Base-by-base conservation (phyloP, 108 stramenopile genomes). In the Chaetoceros muelleri region DNA sequence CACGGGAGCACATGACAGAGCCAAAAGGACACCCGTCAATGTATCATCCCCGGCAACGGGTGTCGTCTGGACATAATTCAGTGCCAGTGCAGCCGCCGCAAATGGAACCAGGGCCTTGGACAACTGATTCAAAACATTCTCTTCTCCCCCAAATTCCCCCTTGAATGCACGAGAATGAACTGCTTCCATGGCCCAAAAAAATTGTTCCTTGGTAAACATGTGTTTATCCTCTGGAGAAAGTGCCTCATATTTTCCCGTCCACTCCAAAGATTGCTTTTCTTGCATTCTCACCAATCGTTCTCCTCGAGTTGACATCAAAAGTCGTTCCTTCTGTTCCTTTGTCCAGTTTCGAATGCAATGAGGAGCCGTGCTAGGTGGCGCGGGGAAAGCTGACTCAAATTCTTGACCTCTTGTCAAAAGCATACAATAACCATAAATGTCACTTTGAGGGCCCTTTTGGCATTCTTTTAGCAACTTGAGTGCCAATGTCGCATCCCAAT, bases 141-240 rank as follows among this genome's bases (percentile, higher is more conserved):
- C 56, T 25, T 56, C 58, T 48, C 59, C 66, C 24, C 70, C 74
- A 55, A 72, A 79, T 48, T 69, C 70, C 25, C 82, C 82, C 26
- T 75, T 52, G 59, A 87, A 87, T 23, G 82, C 80, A 28, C 86
- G 65, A 21, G 80, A 81, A 65, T 87, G 80, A 8, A 87, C 86
- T 21, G 75, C 86, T 55, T 87, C 86, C 86, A 87, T 84, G 47
- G 78, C 72, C 86, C 86, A 87, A 55, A 60, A 46, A 57, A 87
- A 87, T 49, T 82, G 60, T 48, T 84, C 76, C 61, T 61, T 75
- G 0, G 76, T 67, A 63, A 84, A 40, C 13, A 13, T 40, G 13
- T 76, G 17, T 54, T 61, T 10, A 56, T 46, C 24, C 46, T 72
- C 22, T 47, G 52, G 18, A 23, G 22, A 48, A 19, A 66, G 26